These are phyloP conservation scores for Xylaria sp. DNA, from an alignment of 2,329 filamentous ascomycete species.

Conservation along the genomic window DNA sequence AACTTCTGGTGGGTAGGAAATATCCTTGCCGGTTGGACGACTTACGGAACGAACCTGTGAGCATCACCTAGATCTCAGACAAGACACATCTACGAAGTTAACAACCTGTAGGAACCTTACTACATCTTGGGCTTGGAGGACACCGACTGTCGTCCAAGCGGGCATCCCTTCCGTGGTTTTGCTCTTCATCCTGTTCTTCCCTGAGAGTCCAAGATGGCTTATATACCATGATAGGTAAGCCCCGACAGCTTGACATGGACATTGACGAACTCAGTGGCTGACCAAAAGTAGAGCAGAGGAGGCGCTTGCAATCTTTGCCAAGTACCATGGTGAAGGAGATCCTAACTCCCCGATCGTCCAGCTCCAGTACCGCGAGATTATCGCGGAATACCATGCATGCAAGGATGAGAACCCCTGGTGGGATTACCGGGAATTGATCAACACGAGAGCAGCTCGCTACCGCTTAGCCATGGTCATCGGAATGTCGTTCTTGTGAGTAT, in stretches of 20 bases:
- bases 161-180: conserved; percentile 43
- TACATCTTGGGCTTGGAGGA: no score
- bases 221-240: conserved; percentile 38
- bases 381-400: conserved; percentile 44
- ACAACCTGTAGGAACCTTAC: no score
- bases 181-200: conserved; percentile 34
- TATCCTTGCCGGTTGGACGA: no score
- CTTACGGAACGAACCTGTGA: no score
- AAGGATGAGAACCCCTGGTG: conserved; percentile 55
- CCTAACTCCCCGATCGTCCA: conserved; percentile 47
- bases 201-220: conserved; percentile 35
- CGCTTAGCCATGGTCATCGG: conserved; percentile 45
- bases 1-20: no score
- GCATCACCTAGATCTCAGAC: no score
- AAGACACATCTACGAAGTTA: no score
- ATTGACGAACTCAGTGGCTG: background rate
- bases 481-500: conserved; percentile 48
- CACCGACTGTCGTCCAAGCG: conserved; percentile 33
- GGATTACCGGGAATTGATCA: conserved; percentile 52
- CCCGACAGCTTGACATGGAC: background rate
- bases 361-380: conserved; percentile 52
- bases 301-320: conserved; percentile 50
- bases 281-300: conserved; percentile 40
- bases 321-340: conserved; percentile 56
- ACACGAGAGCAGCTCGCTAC: conserved; percentile 43